Evolutionary conservation across 352 stramenopile genomes (phyloP), one percentile per base, ranked within the genome.

Genomic region (Pythium coloratum): DNA sequence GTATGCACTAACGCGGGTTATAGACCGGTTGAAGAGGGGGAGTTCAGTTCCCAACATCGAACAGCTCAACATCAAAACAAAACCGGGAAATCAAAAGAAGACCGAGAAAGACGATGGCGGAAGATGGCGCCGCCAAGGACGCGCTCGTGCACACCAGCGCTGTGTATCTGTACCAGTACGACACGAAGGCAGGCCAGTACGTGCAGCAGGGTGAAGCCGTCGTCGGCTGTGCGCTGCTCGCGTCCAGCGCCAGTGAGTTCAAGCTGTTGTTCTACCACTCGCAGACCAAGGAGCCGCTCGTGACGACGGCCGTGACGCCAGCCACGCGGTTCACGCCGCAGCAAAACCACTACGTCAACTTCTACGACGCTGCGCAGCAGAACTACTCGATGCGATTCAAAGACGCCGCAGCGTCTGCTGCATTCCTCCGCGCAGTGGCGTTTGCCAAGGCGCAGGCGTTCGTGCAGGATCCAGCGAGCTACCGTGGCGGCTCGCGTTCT

Each of bases 331-430:
- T 90, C 63, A 79, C 81, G 33, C 75, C 81, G 47, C 86, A 94
- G 67, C 79, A 90, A 49, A 81, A 91, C 68, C 63, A 88, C 59
- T 92, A 94, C 66, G 80, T 90, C 13, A 86, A 86, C 66, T 89
- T 92, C 58, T 81, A 85, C 57, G 77, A 86, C 38, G 62, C 62
- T 20, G 56, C 69, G 50, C 80, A 89, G 59, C 61, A 76, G 16
- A 87, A 89, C 71, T 94, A 78, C 69, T 84, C 86, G 24, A 86
- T 94, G 83, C 83, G 84, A 47, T 94, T 94, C 67, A 82, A 84
- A 30, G 86, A 92, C 61, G 73, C 72, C 0, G 47, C 42, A 9
- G 64, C 67, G 7, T 69, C 77, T 44, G 63, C 67, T 13, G 60
- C 56, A 7, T 92, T 92, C 65, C 72, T 92, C 0, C 59, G 62